phyloP scores from a whole-genome alignment of 306 rosid species.

The Prunus padus region DNA sequence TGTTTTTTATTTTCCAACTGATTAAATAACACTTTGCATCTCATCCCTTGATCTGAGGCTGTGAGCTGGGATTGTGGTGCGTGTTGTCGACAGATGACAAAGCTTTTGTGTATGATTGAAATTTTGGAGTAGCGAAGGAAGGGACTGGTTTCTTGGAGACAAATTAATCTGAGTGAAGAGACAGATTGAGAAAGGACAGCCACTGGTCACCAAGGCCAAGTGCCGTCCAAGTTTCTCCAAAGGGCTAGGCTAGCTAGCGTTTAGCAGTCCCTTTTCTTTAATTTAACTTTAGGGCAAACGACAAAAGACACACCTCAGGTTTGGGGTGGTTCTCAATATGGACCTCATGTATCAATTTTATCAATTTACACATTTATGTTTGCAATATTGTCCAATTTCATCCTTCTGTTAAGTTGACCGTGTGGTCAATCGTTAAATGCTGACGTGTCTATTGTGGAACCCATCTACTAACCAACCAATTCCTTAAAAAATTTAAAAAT shows the following conservation, averaged over 20 bases:
- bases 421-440: too few relatives aligned
- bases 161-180: background rate
- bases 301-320: too few relatives aligned
- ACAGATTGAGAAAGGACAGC: slow-evolving; percentile 6
- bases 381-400: too few relatives aligned
- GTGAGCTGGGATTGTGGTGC: background rate
- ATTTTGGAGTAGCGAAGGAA: background rate
- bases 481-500: too few relatives aligned
- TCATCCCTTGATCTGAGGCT: background rate
- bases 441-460: too few relatives aligned
- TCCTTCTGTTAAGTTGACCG: too few relatives aligned
- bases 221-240: slow-evolving; percentile 9
- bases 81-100: background rate
- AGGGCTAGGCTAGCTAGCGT: background rate
- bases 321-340: too few relatives aligned
- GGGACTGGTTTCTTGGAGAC: background rate
- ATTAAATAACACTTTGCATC: background rate
- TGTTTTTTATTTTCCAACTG: background rate
- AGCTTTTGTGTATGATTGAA: background rate
- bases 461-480: too few relatives aligned
- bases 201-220: slow-evolving; percentile 5
- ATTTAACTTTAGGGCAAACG: too few relatives aligned
- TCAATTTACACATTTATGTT: too few relatives aligned
- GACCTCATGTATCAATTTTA: too few relatives aligned
- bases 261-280: background rate